A percentile compares a stretch with the other conserved stretches of the same genome.
phyloP scores from a whole-genome alignment of 495 filamentous ascomycete species.

The Penicillium fimorum region DNA sequence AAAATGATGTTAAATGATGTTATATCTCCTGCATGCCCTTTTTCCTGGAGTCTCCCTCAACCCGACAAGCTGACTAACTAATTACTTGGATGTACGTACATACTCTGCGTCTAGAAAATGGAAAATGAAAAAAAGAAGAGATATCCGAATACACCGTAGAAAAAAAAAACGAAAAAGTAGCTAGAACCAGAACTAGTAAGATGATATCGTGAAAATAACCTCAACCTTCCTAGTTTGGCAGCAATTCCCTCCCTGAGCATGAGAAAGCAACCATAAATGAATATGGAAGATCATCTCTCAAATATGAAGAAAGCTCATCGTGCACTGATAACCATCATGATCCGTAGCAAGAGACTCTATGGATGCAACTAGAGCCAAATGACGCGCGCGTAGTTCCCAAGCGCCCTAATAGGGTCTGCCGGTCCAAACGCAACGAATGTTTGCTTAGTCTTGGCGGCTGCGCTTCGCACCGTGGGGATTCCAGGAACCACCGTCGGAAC shows the following conservation, averaged over 20 bases:
- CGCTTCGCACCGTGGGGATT: conserved; percentile 86
- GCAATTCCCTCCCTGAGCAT: not conserved
- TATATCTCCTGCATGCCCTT: not conserved
- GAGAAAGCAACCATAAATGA: not conserved
- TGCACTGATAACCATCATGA: not conserved
- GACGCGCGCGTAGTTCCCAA: not conserved
- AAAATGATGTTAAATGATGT: not conserved
- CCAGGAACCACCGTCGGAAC: conserved; percentile 57
- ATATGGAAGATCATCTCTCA: not conserved
- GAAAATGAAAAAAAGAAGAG: not conserved
- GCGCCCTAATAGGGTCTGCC: too few species aligned
- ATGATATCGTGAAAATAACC: not conserved
- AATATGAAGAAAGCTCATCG: not conserved
- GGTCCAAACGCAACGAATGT: too few species aligned
- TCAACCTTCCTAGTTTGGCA: not conserved
- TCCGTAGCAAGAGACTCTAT: not conserved
- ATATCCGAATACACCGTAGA: conserved; percentile 1
- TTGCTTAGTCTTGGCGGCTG: conserved; percentile 60
- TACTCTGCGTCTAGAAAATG: not conserved
- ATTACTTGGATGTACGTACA: not conserved
- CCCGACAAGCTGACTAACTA: not conserved
- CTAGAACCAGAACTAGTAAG: not conserved
- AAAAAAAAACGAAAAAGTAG: not conserved
- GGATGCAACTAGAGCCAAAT: not conserved
- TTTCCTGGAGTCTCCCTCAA: not conserved